Evolutionary conservation across 2,329 filamentous ascomycete genomes (phyloP).

Genomic region (Dactylellina cionopaga): DNA sequence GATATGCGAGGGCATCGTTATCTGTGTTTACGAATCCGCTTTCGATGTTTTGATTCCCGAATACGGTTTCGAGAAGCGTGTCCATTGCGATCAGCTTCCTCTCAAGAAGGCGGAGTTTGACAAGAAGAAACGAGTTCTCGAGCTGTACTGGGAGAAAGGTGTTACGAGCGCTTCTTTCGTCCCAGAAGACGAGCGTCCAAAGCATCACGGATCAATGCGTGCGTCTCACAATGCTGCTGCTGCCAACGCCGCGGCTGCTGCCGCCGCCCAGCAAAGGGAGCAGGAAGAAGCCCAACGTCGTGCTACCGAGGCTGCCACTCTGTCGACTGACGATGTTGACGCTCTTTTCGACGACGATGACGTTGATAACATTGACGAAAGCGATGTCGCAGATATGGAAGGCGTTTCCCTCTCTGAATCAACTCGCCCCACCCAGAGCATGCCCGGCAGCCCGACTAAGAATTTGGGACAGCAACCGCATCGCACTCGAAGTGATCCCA

Average conservation of each 20-base stretch:
- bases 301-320: slow-evolving; percentile 93
- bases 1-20: slow-evolving; percentile 92
- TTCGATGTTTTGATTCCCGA: slow-evolving; percentile 98
- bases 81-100: slow-evolving; percentile 97
- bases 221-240: slow-evolving; percentile 76
- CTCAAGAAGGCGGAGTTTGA: slow-evolving; percentile 99
- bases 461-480: slow-evolving; percentile 78
- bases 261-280: slow-evolving; percentile 82
- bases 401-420: slow-evolving; percentile 80
- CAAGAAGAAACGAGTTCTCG: slow-evolving; percentile 91
- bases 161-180: slow-evolving; percentile 95
- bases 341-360: slow-evolving; percentile 96
- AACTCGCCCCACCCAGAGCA: slow-evolving; percentile 92
- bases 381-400: slow-evolving; percentile 89
- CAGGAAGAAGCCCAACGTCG: slow-evolving; percentile 90
- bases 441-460: slow-evolving; percentile 87
- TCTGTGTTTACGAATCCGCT: slow-evolving; percentile 97
- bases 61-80: slow-evolving; percentile 98
- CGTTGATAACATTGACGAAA: slow-evolving; percentile 73
- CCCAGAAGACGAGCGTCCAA: slow-evolving; percentile 94
- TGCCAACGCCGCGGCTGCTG: slow-evolving; percentile 81
- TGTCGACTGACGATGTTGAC: slow-evolving; percentile 90
- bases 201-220: slow-evolving; percentile 78
- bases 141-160: slow-evolving; percentile 99
- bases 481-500: slow-evolving; percentile 92